Base-by-base conservation (phyloP, 768 basidiomycete genomes). In the Pisolithus sp. region DNA sequence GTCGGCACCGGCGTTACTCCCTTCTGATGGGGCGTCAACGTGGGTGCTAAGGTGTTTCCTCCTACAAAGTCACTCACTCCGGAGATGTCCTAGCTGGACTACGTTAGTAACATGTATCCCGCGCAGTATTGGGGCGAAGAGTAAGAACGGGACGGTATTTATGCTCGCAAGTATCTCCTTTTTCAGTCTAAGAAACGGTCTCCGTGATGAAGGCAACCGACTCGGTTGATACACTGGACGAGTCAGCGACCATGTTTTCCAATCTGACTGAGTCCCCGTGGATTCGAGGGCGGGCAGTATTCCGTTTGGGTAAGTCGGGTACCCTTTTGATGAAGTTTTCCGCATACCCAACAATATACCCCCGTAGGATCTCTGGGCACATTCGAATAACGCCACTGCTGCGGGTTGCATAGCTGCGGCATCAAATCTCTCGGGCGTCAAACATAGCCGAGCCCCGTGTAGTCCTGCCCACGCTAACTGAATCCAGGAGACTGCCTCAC, bases 111-210 rank as follows among this genome's bases (percentile, higher is more conserved):
- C 51, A 76, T 75, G 0, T 75, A 79, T 59, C 84, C 84, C 1
- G 81, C 84, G 13, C 78, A 83, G 54, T 86, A 79, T 61, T 86
- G 84, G 84, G 83, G 81, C 54, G 84, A 71, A 77, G 57, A 79
- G 77, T 50, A 69, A 82, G 62, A 80, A 84, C 46, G 84, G 84
- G 46, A 80, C 80, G 1, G 71, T 85, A 0, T 71, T 86, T 59
- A 86, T 86, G 84, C 71, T 85, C 24, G 83, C 83, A 55, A 52
- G 76, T 44, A 17, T 15, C 28, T 31, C 21, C 2, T 30, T 20
- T 36, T 43, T 46, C 10, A 9, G 26, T 18, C 0, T n/a, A 0
- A 3, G 13, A 34, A 5, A 34, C 36, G n/a, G 21, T 15, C 12
- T 1, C n/a, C 8, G 24, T 38, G 6, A 8, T 47, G n/a, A 28